Base-by-base conservation (phyloP, 139 green algal genomes). In the Zygnema circumcarinatum region DNA sequence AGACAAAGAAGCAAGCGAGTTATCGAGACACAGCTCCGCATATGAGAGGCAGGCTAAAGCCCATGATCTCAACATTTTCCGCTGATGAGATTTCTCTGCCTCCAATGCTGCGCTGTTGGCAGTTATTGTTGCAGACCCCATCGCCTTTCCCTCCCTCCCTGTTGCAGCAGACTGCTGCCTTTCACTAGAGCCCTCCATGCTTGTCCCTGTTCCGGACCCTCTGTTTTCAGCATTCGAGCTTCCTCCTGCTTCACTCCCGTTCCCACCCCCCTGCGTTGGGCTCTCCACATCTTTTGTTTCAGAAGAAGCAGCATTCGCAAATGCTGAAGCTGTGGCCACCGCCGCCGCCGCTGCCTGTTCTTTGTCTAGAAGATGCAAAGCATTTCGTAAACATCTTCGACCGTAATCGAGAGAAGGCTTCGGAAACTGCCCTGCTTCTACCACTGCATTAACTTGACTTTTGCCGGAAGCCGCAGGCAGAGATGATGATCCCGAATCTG, bases 401-500 rank as follows among this genome's bases (percentile, higher is more conserved):
- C 32, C 82, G 38, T 87, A 87, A 31, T 86, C 82, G 2, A 88
- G 62, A 7, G 82, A 88, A 25, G 73, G 82, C 73, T 88, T 20
- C 73, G 31, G 7, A 62, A 62, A 62, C 7, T 62, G 7, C 16
- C 47, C 47, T 25, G 47, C 16, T 7, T 25, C 47, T 62, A 7
- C 47, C 16, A 62, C 47, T 16, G 7, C 47, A 62, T 25, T 16
- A 25, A 16, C 47, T 62, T 62, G 47, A 16, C 47, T 16, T 62
- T 62, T 62, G 47, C 47, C 16, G 16, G 47, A 16, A 62, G 47
- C 47, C 47, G 47, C 7, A n/a, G n/a, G n/a, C 7, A 62, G 47
- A 62, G 47, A 62, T 25, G 47, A 62, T 62, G 47, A 7, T 62
- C 7, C 16, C 7, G 47, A 25, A 25, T 62, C 47, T 62, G 47